These are phyloP conservation scores for Schizochytrium sp. DNA, from an alignment of 108 stramenopile species.

Conservation along the genomic window DNA sequence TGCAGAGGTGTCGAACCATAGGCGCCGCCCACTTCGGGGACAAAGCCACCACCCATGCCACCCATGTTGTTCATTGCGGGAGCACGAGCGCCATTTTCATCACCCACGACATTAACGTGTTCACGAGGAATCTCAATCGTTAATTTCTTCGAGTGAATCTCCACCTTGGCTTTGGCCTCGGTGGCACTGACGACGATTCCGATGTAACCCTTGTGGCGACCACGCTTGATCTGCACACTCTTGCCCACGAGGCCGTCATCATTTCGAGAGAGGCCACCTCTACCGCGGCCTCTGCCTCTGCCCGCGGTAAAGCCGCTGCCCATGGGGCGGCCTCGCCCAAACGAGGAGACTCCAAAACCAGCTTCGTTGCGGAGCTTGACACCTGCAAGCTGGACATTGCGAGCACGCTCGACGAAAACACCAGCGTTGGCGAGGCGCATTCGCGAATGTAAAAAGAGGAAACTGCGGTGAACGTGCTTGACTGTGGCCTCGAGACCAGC, in stretches of 20 bases:
- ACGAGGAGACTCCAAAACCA: neutral
- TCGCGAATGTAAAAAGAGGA: constrained; percentile 37
- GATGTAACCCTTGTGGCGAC: constrained; percentile 23
- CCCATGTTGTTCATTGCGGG: neutral
- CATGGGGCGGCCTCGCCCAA: neutral
- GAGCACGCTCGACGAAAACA: neutral
- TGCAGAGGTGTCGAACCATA: neutral
- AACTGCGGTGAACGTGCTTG: constrained; percentile 36
- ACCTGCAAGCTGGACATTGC: constrained; percentile 2
- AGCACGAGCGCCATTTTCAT: constrained; percentile 20
- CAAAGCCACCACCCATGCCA: neutral
- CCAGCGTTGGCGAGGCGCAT: constrained; percentile 36
- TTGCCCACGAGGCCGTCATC: neutral
- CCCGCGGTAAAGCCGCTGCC: neutral
- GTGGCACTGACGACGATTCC: constrained; percentile 34
- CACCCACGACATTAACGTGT: constrained; percentile 28
- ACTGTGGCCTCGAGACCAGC: constrained; percentile 33
- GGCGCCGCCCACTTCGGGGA: neutral
- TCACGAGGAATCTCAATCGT: neutral
- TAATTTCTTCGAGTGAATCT: constrained; percentile 39
- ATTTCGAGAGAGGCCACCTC: constrained; percentile 2
- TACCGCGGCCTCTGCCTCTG: constrained; percentile 18
- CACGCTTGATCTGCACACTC: constrained; percentile 20
- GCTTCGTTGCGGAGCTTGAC: neutral
- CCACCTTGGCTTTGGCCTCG: constrained; percentile 33